Evolutionary conservation across 2,329 filamentous ascomycete genomes (phyloP).

Genomic region (Neophaeococcomyces aloes): DNA sequence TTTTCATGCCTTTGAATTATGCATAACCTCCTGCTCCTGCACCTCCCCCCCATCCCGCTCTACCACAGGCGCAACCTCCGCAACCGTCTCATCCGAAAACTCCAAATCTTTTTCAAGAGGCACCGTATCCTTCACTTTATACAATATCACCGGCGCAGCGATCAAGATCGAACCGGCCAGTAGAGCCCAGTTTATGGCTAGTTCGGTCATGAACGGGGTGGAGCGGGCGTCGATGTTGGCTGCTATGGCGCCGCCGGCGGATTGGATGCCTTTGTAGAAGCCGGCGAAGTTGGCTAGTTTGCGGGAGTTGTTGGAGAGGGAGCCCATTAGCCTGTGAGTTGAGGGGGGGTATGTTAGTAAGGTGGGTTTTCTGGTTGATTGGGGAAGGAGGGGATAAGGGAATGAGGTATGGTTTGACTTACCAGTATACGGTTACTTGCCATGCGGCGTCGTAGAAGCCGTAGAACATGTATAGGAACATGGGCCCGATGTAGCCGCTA

Average conservation of each 20-base stretch:
- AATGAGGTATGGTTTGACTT: no score
- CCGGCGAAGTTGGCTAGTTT: conserved; percentile 86
- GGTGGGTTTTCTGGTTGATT: background rate
- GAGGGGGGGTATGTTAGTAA: conserved; percentile 6
- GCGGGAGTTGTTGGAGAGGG: conserved; percentile 82
- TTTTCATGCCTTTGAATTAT: no score
- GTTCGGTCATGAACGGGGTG: conserved; percentile 54
- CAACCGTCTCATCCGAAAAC: conserved; percentile 72
- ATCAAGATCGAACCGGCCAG: conserved; percentile 63
- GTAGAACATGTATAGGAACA: conserved; percentile 86
- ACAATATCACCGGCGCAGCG: conserved; percentile 67
- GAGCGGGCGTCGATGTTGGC: conserved; percentile 31
- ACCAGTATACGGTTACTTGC: conserved; percentile 88
- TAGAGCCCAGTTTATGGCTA: conserved; percentile 66
- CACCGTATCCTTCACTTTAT: conserved; percentile 74
- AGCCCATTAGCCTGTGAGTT: conserved; percentile 96
- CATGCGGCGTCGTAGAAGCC: conserved; percentile 81
- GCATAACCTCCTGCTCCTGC: no score
- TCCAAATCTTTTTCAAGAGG: conserved; percentile 68
- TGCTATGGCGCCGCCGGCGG: conserved; percentile 61
- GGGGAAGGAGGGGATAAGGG: background rate
- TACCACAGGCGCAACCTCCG: conserved; percentile 39
- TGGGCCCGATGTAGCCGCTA: conserved; percentile 60
- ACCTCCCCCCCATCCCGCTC: no score
- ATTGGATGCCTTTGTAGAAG: conserved; percentile 84